Evolutionary conservation across 78 protist species (phyloP), one percentile per base, ranked within the genome.

Genomic region (Dictyostelium purpureum): DNA sequence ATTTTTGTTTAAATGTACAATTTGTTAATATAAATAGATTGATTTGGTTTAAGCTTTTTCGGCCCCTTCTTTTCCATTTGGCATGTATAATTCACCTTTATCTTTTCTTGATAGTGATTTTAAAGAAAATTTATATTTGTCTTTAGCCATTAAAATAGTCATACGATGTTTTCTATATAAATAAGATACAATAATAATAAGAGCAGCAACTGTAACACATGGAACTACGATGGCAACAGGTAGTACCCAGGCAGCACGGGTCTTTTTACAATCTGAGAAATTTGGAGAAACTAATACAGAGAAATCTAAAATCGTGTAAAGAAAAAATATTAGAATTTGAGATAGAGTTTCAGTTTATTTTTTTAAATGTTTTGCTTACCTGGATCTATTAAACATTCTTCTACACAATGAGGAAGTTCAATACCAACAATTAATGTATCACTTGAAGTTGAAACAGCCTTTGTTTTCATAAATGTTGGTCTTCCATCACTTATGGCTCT

Each of bases 261-360:
- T 31, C 0, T 2, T 2, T 43, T 70, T 42, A 16, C 35, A 18
- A 18, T 26, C 18, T 45, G 18, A 11, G 14, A 21, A 47, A 0
- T 65, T 33, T 26, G 56, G 57, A 63, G 45, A 21, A 52, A 79
- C 88, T 26, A 79, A n/a, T n/a, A 79, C 75, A 16, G 67, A 47
- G 24, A 79, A 79, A 24, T 79, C 71, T 56, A 26, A 0, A 56
- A 10, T 21, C 14, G 4, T 21, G 0, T 21, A 52, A 52, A 52
- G 21, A 18, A 18, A 19, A 16, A 24, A 56, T 24, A n/a, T 24
- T 24, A 56, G 1, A 4, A 26, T 24, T 24, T 54, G 7, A 19
- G 21, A n/a, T n/a, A n/a, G n/a, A n/a, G n/a, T n/a, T n/a, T n/a
- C n/a, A n/a, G n/a, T n/a, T n/a, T n/a, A n/a, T n/a, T n/a, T n/a